These are phyloP conservation scores for Colletotrichum spaethianum DNA, from an alignment of 2,329 filamentous ascomycete species.

Conservation along the genomic window DNA sequence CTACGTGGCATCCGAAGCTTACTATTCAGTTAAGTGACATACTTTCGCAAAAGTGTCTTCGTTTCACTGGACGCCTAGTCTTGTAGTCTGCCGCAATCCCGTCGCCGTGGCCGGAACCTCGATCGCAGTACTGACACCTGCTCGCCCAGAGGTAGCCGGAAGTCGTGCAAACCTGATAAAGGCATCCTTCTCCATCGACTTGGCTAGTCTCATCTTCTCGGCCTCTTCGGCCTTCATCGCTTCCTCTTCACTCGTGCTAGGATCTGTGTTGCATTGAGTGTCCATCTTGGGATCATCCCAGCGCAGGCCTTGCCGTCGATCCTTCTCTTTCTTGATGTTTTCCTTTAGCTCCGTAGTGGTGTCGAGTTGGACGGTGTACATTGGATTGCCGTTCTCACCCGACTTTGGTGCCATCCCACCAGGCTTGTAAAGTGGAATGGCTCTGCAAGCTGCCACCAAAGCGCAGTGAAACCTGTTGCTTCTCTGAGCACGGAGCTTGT, in stretches of 20 bases:
- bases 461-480: constrained; percentile 83
- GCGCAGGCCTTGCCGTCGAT: constrained; percentile 33
- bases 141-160: not conserved
- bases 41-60: not conserved
- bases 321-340: constrained; percentile 40
- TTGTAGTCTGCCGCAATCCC: constrained; percentile 6
- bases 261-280: not conserved
- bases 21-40: not conserved
- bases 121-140: constrained; percentile 8
- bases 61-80: not conserved
- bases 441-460: constrained; percentile 76
- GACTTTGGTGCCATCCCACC: constrained; percentile 25
- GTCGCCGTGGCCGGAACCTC: not conserved
- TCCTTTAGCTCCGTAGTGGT: constrained; percentile 19
- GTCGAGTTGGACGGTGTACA: constrained; percentile 37
- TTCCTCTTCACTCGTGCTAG: not conserved
- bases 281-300: constrained; percentile 26
- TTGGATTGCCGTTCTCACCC: constrained; percentile 41
- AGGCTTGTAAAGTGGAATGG: constrained; percentile 72
- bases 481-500: constrained; percentile 76
- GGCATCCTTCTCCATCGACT: constrained; percentile 18
- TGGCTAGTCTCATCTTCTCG: not conserved
- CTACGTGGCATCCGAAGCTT: too few species aligned
- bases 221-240: too few species aligned
- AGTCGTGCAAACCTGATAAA: constrained; percentile 9